Evolutionary conservation across 2,329 filamentous ascomycete species (phyloP).

Genomic region (Emmonsiellopsis sp.): DNA sequence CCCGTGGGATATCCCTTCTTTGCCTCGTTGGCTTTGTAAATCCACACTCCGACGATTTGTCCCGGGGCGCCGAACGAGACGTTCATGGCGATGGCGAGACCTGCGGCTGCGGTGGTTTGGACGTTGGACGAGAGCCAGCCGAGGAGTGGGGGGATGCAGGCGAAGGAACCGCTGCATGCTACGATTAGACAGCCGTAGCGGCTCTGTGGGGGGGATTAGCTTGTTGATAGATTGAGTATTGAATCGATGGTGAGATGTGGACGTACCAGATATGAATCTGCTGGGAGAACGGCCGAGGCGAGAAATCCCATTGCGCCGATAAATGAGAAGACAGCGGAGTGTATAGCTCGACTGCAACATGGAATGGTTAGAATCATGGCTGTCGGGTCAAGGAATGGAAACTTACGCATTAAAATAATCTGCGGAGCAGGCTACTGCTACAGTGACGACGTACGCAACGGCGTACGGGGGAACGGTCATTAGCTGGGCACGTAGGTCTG

Average conservation of each 20-base stretch:
- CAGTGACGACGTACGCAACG: constrained; percentile 46
- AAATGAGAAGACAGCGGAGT: constrained; percentile 40
- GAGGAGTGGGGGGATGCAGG: constrained; percentile 58
- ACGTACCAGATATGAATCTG: constrained; percentile 44
- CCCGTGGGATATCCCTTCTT: constrained; percentile 57
- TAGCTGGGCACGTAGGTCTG: constrained; percentile 52
- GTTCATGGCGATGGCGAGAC: constrained; percentile 61
- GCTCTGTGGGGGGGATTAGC: constrained; percentile 16
- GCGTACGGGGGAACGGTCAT: constrained; percentile 60
- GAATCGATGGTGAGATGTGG: neutral
- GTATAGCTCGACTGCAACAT: constrained; percentile 35
- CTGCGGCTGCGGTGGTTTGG: constrained; percentile 54
- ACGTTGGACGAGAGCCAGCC: constrained; percentile 64
- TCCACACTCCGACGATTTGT: constrained; percentile 65
- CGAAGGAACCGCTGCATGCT: constrained; percentile 56
- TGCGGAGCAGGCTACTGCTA: constrained; percentile 49
- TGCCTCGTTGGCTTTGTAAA: constrained; percentile 57
- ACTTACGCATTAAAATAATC: constrained; percentile 40
- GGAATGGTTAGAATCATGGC: constrained; percentile 11
- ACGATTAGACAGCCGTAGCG: constrained; percentile 65
- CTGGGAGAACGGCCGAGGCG: constrained; percentile 53
- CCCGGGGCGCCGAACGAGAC: constrained; percentile 59
- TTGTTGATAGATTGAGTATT: neutral
- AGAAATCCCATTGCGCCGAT: constrained; percentile 51
- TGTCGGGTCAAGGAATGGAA: neutral